Evolutionary conservation across 2,329 filamentous ascomycete genomes (phyloP).

Genomic region (Venturia pyrina): DNA sequence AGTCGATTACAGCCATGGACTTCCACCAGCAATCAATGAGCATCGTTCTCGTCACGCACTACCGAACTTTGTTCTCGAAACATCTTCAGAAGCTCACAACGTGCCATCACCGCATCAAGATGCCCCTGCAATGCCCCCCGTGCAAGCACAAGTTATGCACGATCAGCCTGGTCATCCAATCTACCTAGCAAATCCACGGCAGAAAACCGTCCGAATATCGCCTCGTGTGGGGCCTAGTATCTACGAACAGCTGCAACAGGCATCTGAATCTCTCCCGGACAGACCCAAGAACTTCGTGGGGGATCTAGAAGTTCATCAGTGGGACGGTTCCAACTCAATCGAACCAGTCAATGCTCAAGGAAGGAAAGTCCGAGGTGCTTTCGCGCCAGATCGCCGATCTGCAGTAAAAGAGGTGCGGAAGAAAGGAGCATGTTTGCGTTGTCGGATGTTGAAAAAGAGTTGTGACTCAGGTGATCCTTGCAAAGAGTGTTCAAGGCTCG

Average conservation of each 20-base stretch:
- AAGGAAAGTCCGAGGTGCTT: slow-evolving; percentile 44
- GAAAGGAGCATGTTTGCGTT: slow-evolving; percentile 50
- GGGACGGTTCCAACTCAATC: not conserved
- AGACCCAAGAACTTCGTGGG: not conserved
- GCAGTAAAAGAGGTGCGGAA: slow-evolving; percentile 52
- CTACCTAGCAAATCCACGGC: not conserved
- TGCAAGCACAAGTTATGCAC: not conserved
- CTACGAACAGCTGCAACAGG: not conserved
- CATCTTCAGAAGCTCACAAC: not conserved
- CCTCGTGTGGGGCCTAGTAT: not conserved
- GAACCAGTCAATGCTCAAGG: not conserved
- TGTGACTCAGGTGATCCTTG: slow-evolving; percentile 52
- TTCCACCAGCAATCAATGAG: slow-evolving; percentile 1
- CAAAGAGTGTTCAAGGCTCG: slow-evolving; percentile 48
- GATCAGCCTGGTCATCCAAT: not conserved
- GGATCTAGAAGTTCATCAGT: not conserved
- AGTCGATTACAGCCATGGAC: slow-evolving; percentile 6
- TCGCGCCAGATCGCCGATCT: slow-evolving; percentile 45
- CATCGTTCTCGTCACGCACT: slow-evolving; percentile 13
- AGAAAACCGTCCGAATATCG: not conserved
- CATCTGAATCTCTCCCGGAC: not conserved
- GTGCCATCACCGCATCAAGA: not conserved
- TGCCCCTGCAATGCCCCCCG: not conserved
- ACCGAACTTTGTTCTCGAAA: slow-evolving; percentile 11
- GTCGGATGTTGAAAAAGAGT: slow-evolving; percentile 55